phyloP scores from a whole-genome alignment of 164 flowering plant genomes.

The Liriodendron chinense region DNA sequence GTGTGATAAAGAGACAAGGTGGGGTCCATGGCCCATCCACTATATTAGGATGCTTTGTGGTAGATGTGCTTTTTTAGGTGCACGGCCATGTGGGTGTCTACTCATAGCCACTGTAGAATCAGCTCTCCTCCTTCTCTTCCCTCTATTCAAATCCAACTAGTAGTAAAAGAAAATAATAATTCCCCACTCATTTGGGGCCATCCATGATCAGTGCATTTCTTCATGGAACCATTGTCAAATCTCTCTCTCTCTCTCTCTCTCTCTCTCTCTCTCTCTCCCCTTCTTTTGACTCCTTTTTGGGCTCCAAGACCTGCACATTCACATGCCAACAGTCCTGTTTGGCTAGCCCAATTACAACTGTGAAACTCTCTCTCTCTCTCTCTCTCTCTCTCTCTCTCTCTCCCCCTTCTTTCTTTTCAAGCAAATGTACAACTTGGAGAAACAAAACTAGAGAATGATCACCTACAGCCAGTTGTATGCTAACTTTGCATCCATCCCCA shows the following conservation, averaged over 20 bases:
- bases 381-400: too few relatives aligned
- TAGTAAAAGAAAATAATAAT: slow-evolving; percentile 15
- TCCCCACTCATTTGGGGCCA: slow-evolving; percentile 23
- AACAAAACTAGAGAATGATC: background rate
- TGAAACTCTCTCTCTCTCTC: too few relatives aligned
- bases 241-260: background rate
- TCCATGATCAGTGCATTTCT: background rate
- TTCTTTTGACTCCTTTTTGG: slow-evolving; percentile 14
- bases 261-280: background rate
- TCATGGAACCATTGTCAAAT: slow-evolving; percentile 8
- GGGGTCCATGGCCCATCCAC: slow-evolving; percentile 14
- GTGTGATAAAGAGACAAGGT: slow-evolving; percentile 14
- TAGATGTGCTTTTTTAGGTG: background rate
- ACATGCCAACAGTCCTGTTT: background rate
- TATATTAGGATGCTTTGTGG: slow-evolving; percentile 3
- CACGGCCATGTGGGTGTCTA: slow-evolving; percentile 21
- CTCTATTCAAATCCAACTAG: slow-evolving; percentile 11
- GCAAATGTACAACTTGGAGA: background rate
- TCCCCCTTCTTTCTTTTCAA: too few relatives aligned
- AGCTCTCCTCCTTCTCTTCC: background rate
- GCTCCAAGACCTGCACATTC: background rate
- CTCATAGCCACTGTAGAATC: background rate
- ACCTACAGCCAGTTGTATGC: background rate
- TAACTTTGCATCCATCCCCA: too few relatives aligned
- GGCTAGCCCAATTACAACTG: background rate